Conservation (phyloP, 129 eudicot species). For the Heracleum sosnowskyi region DNA sequence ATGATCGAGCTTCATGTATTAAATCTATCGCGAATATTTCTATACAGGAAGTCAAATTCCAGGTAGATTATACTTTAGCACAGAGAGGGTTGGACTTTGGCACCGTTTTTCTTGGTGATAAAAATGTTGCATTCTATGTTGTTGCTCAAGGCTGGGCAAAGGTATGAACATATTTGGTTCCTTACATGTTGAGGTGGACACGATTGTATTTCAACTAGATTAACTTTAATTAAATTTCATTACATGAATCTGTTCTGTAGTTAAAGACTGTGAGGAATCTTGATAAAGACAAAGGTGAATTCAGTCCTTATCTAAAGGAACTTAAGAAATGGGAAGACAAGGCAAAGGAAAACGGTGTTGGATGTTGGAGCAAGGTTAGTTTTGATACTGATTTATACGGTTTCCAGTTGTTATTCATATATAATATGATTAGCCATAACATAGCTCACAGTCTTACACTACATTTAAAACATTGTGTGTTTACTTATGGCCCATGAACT, state of each 20-base stretch:
- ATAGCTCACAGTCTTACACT: neutral
- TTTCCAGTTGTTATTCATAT: slow-evolving; percentile 12
- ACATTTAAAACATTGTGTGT: neutral
- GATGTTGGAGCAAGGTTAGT: slow-evolving; percentile 88
- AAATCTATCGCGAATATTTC: slow-evolving; percentile 1
- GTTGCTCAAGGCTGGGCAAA: slow-evolving; percentile 93
- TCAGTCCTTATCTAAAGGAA: slow-evolving; percentile 45
- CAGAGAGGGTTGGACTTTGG: slow-evolving; percentile 67
- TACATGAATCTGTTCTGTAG: slow-evolving; percentile 30
- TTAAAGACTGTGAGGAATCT: slow-evolving; percentile 48
- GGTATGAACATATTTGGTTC: slow-evolving; percentile 26
- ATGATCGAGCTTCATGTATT: neutral
- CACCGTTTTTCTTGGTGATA: slow-evolving; percentile 59
- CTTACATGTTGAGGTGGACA: neutral
- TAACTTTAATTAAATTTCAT: neutral
- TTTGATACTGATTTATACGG: neutral
- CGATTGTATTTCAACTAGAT: neutral
- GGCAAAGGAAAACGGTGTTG: slow-evolving; percentile 79
- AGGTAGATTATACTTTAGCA: slow-evolving; percentile 60
- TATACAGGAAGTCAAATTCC: slow-evolving; percentile 65
- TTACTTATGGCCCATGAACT: neutral
- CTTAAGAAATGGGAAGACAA: slow-evolving; percentile 42
- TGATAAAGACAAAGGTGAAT: slow-evolving; percentile 61
- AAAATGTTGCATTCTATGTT: slow-evolving; percentile 68
- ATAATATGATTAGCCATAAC: slow-evolving; percentile 41